Conservation (phyloP, 73 alveolate genomes). For the Tetrahymena elliotti region DNA sequence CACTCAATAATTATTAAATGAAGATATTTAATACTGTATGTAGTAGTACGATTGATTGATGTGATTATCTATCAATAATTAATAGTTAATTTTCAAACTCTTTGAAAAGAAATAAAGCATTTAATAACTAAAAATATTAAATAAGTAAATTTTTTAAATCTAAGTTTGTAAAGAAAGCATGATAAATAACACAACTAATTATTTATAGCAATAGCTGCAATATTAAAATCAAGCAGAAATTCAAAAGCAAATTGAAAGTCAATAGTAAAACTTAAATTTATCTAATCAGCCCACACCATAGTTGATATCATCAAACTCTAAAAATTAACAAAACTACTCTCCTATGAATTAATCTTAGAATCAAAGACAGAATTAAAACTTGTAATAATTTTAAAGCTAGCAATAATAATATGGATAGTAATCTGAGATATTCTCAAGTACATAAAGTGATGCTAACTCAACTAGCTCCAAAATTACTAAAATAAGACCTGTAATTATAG, state of each 20-base stretch:
- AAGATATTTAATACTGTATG: neutral
- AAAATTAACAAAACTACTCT: neutral
- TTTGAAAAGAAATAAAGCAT: neutral
- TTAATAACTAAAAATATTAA: no score
- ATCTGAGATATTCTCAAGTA: neutral
- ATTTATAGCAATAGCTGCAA: neutral
- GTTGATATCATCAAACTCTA: no score
- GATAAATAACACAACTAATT: neutral
- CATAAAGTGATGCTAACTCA: neutral
- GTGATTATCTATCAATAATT: neutral
- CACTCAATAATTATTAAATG: neutral
- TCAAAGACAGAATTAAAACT: neutral
- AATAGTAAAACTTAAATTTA: neutral
- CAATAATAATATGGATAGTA: neutral
- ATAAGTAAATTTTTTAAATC: neutral
- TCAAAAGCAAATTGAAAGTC: neutral
- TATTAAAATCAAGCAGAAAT: neutral
- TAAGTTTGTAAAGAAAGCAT: neutral
- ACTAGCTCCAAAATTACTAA: neutral
- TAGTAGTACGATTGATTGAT: no score
- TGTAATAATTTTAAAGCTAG: neutral
- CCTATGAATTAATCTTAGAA: neutral
- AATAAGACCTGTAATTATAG: neutral
- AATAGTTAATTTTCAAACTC: neutral
- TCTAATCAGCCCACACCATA: neutral